Percentiles rank a stretch among this genome's conserved stretches.
Conservation (phyloP, 148 eudicot species). For the Rhododendron vialii region DNA sequence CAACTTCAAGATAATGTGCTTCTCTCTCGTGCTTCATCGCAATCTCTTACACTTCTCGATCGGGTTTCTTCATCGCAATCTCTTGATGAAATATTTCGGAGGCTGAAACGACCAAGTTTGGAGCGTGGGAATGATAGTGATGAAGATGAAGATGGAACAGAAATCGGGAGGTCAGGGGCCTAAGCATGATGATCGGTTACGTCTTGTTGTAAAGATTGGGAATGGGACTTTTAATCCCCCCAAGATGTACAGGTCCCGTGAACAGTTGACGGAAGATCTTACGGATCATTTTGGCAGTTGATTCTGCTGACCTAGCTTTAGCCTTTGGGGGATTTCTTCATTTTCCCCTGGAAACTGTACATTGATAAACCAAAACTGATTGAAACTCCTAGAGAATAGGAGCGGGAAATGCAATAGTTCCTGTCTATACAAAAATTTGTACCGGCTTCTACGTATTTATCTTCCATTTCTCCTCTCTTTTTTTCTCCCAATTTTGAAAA, state of each 20-base stretch:
- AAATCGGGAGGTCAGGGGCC: slow-evolving; percentile 2
- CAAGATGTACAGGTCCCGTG: not conserved
- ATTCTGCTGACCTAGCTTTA: not conserved
- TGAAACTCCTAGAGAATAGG: not conserved
- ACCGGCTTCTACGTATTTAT: not conserved
- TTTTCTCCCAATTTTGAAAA: not conserved
- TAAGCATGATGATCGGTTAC: slow-evolving; percentile 43
- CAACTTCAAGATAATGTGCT: slow-evolving; percentile 26
- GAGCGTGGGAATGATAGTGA: slow-evolving; percentile 31
- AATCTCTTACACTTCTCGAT: slow-evolving; percentile 54
- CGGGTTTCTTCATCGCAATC: slow-evolving; percentile 40
- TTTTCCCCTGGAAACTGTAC: not conserved
- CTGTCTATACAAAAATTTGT: not conserved
- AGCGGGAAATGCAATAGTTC: not conserved
- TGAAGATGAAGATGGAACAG: slow-evolving; percentile 11
- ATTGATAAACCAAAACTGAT: not conserved
- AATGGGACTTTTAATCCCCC: not conserved
- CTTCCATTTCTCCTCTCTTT: not conserved
- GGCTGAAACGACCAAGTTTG: slow-evolving; percentile 34
- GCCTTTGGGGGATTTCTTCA: not conserved
- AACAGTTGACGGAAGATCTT: not conserved
- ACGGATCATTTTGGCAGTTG: not conserved
- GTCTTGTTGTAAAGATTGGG: not conserved
- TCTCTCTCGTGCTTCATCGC: slow-evolving; percentile 35
- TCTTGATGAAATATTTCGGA: slow-evolving; percentile 52